Conservation (phyloP, 257 asterid species). For the Ligustrum vulgare region DNA sequence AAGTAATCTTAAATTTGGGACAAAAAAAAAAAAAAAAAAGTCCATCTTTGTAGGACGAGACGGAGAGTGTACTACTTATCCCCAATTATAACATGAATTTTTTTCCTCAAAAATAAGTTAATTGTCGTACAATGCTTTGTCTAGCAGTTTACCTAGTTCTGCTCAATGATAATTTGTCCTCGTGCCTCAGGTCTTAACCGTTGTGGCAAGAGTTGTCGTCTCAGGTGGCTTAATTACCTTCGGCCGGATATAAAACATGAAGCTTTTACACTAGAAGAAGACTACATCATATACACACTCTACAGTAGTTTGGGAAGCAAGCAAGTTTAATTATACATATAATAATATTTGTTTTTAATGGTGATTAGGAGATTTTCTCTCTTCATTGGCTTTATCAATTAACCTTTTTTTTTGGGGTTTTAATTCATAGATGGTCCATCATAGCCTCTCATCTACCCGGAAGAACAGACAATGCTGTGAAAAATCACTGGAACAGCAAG, state of each 20-base stretch:
- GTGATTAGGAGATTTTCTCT: neutral
- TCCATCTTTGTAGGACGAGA: too few relatives aligned
- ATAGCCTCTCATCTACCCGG: constrained; percentile 59
- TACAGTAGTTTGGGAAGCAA: constrained; percentile 55
- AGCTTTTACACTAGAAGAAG: constrained; percentile 51
- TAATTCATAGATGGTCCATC: constrained; percentile 44
- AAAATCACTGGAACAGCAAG: constrained; percentile 63
- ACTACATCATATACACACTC: constrained; percentile 34
- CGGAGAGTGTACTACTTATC: too few relatives aligned
- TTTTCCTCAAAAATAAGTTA: too few relatives aligned
- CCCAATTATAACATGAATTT: too few relatives aligned
- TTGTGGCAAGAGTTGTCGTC: constrained; percentile 64
- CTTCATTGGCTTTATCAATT: neutral
- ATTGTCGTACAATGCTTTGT: too few relatives aligned
- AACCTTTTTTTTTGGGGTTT: too few relatives aligned
- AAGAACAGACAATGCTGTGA: constrained; percentile 65
- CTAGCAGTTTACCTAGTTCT: too few relatives aligned
- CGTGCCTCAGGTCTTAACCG: constrained; percentile 44
- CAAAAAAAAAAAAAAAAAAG: too few relatives aligned
- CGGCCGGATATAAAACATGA: constrained; percentile 63
- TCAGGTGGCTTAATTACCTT: constrained; percentile 61
- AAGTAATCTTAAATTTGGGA: too few relatives aligned
- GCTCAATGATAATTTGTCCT: too few relatives aligned
- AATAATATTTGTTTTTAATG: too few relatives aligned
- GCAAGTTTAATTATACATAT: constrained; percentile 20